These are phyloP conservation scores for Skeletonema menzelii DNA, from an alignment of 108 stramenopile species.

Conservation along the genomic window DNA sequence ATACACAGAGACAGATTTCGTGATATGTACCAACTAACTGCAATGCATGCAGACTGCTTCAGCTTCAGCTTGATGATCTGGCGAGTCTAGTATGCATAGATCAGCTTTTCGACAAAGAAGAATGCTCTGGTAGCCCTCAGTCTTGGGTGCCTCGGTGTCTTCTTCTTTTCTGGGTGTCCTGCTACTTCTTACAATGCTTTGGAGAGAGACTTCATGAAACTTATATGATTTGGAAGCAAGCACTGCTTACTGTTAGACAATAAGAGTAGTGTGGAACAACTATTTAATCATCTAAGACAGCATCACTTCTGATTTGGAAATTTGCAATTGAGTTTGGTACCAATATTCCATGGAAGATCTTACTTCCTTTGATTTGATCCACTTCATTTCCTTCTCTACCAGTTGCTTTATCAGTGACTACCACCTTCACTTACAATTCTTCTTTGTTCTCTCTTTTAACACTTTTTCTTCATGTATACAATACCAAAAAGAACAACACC, in stretches of 20 bases:
- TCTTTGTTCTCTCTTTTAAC: not conserved
- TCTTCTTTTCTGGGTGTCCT: too few relatives aligned
- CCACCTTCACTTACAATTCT: not conserved
- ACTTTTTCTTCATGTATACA: conserved; percentile 56
- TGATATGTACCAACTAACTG: too few relatives aligned
- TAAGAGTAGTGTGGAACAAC: not conserved
- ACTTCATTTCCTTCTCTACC: not conserved
- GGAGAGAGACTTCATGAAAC: too few relatives aligned
- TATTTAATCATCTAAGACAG: not conserved
- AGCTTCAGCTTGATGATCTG: too few relatives aligned
- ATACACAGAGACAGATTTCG: too few relatives aligned
- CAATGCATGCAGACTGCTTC: too few relatives aligned
- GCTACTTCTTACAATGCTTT: too few relatives aligned
- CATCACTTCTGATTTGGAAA: not conserved
- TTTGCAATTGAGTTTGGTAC: not conserved
- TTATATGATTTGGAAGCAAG: too few relatives aligned
- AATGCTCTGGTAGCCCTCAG: too few relatives aligned
- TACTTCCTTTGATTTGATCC: not conserved
- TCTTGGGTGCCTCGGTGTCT: too few relatives aligned
- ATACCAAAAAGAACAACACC: conserved; percentile 74
- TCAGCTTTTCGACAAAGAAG: too few relatives aligned
- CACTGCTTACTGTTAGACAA: not conserved
- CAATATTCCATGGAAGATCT: not conserved
- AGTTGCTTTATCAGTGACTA: not conserved
- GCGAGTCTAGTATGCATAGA: too few relatives aligned